Conservation (phyloP, 2,329 filamentous ascomycete genomes). For the Claviceps sp. region DNA sequence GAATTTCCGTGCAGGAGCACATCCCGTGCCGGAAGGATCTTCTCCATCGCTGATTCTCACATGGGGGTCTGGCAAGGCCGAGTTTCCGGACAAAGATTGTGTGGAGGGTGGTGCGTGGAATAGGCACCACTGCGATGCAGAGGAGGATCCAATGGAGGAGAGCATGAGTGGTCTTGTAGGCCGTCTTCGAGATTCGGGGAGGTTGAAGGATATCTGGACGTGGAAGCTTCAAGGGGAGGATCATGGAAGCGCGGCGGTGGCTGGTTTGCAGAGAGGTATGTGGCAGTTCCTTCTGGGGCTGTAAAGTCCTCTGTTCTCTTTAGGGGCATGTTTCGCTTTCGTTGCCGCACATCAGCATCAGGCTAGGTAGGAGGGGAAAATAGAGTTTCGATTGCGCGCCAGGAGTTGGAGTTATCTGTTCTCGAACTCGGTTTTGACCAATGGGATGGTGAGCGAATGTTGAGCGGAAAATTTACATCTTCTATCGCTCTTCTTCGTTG, state of each 20-base stretch:
- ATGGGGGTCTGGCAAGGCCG: constrained; percentile 16
- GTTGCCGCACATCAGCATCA: too few species aligned
- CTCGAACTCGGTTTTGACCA: too few species aligned
- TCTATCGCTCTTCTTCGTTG: too few species aligned
- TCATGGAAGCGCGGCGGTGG: background rate
- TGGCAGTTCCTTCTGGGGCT: background rate
- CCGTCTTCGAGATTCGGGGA: constrained; percentile 9
- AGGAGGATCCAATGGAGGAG: constrained; percentile 9
- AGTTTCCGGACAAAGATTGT: constrained; percentile 14
- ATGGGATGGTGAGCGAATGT: too few species aligned
- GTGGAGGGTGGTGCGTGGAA: constrained; percentile 15
- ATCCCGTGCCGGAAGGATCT: constrained; percentile 4
- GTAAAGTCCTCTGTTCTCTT: background rate
- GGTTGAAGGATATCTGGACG: constrained; percentile 10
- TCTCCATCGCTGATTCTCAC: constrained; percentile 21
- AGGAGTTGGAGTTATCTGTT: too few species aligned
- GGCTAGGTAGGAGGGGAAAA: too few species aligned
- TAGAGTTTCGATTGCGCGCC: too few species aligned
- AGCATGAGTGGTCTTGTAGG: constrained; percentile 6
- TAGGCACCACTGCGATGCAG: constrained; percentile 12
- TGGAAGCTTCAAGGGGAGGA: constrained; percentile 15
- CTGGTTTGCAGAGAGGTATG: background rate
- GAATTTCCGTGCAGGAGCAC: constrained; percentile 8
- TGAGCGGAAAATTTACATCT: too few species aligned
- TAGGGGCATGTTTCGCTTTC: too few species aligned